These are phyloP conservation scores for Ilyonectria destructans DNA, from an alignment of 2,329 filamentous ascomycete species.

Conservation along the genomic window DNA sequence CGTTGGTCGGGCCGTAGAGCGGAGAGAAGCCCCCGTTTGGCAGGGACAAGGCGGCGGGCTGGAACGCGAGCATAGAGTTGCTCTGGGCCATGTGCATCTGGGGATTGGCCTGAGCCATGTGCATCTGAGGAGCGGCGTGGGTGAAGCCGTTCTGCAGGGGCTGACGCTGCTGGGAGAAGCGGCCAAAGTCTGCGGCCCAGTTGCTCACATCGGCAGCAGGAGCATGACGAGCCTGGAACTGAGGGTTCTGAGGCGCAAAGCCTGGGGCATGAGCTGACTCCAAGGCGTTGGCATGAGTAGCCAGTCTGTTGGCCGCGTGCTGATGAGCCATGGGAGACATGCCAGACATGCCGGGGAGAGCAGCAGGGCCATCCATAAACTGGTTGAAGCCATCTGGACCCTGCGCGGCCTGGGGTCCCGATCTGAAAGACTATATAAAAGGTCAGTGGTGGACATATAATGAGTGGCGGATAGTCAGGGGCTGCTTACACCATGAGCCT, in stretches of 20 bases:
- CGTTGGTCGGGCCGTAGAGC: conserved; percentile 49
- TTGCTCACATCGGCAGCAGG: conserved; percentile 47
- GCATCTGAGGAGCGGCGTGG: conserved; percentile 44
- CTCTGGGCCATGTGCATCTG: conserved; percentile 46
- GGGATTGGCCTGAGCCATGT: conserved; percentile 39
- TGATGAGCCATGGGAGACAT: conserved; percentile 41
- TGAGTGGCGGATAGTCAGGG: background rate
- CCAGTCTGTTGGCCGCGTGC: conserved; percentile 55
- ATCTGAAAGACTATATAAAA: conserved; percentile 54
- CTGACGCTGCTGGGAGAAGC: conserved; percentile 52
- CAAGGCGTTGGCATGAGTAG: conserved; percentile 54
- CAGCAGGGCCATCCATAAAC: conserved; percentile 53
- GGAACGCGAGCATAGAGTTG: conserved; percentile 49
- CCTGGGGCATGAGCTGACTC: conserved; percentile 47
- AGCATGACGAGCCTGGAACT: conserved; percentile 46
- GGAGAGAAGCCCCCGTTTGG: conserved; percentile 49
- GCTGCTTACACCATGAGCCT: conserved; percentile 52
- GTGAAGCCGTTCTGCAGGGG: conserved; percentile 36
- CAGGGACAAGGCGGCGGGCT: conserved; percentile 50
- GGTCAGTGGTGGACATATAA: conserved; percentile 3
- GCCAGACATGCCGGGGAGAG: conserved; percentile 47
- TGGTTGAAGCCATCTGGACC: conserved; percentile 54
- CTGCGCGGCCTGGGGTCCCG: conserved; percentile 49
- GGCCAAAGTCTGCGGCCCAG: conserved; percentile 59
- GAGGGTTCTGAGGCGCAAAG: conserved; percentile 43